A percentile compares a stretch with the other conserved stretches of the same genome.
These are phyloP conservation scores for Berkeleyomyces rouxiae DNA, from an alignment of 2,329 filamentous ascomycete genomes.

Conservation along the genomic window DNA sequence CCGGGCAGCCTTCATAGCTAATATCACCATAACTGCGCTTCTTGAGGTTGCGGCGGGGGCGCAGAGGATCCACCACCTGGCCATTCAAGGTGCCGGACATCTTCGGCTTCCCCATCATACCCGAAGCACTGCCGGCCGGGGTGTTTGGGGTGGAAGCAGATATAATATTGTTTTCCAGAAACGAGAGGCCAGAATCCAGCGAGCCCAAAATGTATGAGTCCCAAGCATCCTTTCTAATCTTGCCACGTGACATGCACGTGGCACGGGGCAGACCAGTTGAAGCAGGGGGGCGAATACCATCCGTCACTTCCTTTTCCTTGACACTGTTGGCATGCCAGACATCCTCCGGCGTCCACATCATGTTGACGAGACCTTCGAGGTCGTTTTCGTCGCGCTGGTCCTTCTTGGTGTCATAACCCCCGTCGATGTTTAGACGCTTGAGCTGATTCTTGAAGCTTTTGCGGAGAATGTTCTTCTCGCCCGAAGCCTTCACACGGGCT, in stretches of 20 bases:
- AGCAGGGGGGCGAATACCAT: conserved; percentile 32
- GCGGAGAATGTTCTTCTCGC: conserved; percentile 48
- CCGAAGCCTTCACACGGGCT: conserved; percentile 45
- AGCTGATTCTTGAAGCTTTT: conserved; percentile 55
- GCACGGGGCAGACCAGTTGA: conserved; percentile 32
- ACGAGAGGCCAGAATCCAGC: conserved; percentile 1
- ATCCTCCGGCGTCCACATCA: conserved; percentile 36
- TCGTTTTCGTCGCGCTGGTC: conserved; percentile 35
- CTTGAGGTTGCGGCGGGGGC: conserved; percentile 50
- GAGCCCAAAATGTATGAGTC: conserved; percentile 15
- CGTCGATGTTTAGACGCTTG: conserved; percentile 44
- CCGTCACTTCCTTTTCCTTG: conserved; percentile 36
- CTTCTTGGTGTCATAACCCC: conserved; percentile 44
- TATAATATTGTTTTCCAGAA: conserved; percentile 3
- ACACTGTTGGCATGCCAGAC: conserved; percentile 40
- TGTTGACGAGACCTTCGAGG: conserved; percentile 34
- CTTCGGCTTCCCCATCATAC: neutral
- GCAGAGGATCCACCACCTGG: conserved; percentile 24
- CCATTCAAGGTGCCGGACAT: neutral
- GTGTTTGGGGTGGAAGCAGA: conserved; percentile 8
- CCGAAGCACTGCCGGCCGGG: conserved; percentile 3
- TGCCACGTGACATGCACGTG: conserved; percentile 39
- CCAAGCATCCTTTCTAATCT: conserved; percentile 15
- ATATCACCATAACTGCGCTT: conserved; percentile 62
- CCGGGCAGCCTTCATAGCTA: conserved; percentile 59